Evolutionary conservation across 2,329 filamentous ascomycete species (phyloP), one percentile per base, ranked within the genome.

Genomic region (Alternaria viburni): DNA sequence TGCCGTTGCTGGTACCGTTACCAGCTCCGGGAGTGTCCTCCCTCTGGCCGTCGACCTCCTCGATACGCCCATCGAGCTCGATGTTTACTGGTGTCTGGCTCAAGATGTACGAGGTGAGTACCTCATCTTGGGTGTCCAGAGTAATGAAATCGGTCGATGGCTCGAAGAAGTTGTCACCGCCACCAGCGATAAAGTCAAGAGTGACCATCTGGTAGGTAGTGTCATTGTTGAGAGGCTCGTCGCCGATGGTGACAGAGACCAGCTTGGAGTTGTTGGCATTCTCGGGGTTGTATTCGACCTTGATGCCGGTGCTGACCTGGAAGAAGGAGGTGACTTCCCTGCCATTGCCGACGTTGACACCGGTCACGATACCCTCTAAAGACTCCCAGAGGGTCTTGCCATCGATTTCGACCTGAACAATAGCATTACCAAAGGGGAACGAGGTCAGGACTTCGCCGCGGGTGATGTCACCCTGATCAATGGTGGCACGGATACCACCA

Each of bases 351-450:
- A 87, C 82, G 78, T 86, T 90, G 45, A 87, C 77, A 23, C 79
- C 79, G 5, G 84, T 83, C 4, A 90, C 83, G 61, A 86, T 83
- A 5, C 88, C 89, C 72, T 90, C 88, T 30, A 91, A 81, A 6
- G 87, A 81, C 45, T 83, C 80, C 83, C 86, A 87, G 5, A 91
- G 73, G 46, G 86, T 82, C 9, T 83, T 79, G 17, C 89, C 89
- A 0, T 80, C 80, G 65, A 86, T 82, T 0, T 74, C 79, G 15
- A 90, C 77, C 69, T 90, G 86, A 9, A 89, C 87, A 19, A 91
- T 82, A 47, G 88, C 82, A 76, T 91, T 91, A 58, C 87, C 86
- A 66, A 91, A 91, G 43, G 89, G 89, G 77, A 91, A 91, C 0
- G 87, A 84, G 0, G 87, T 90, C 3, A 90, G 80, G 6, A 90